phyloP scores from a whole-genome alignment of 306 rosid species.

The Mimosa pudica region DNA sequence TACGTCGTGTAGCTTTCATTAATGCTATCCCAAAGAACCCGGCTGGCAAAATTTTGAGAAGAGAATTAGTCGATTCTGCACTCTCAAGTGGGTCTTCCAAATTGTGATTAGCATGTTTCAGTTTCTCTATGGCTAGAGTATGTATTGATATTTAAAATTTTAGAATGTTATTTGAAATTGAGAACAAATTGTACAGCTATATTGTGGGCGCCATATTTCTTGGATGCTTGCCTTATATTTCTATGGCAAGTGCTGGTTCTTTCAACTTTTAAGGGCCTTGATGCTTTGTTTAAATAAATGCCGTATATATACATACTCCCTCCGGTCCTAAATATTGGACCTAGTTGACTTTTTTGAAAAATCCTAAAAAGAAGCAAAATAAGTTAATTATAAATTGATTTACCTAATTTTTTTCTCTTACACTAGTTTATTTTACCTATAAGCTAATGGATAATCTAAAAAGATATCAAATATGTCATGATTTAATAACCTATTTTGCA shows the following conservation, averaged over 20 bases:
- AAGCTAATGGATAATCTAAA: too few relatives aligned
- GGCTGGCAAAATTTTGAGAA: slow-evolving; percentile 85
- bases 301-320: not conserved
- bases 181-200: not conserved
- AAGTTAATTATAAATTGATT: too few relatives aligned
- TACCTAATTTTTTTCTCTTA: too few relatives aligned
- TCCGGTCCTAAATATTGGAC: too few relatives aligned
- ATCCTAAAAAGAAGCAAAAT: too few relatives aligned
- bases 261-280: not conserved
- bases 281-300: not conserved
- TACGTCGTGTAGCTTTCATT: slow-evolving; percentile 68
- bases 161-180: not conserved
- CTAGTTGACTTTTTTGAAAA: too few relatives aligned
- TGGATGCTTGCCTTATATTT: not conserved
- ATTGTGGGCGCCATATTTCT: not conserved
- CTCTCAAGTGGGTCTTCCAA: slow-evolving; percentile 54
- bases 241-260: not conserved
- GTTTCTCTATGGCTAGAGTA: not conserved
- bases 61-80: slow-evolving; percentile 67
- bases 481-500: too few relatives aligned
- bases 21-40: slow-evolving; percentile 77
- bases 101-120: slow-evolving; percentile 43
- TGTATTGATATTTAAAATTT: not conserved
- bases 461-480: too few relatives aligned
- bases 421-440: too few relatives aligned